These are phyloP conservation scores for Fistulifera solaris DNA, from an alignment of 108 stramenopile genomes.

Conservation along the genomic window DNA sequence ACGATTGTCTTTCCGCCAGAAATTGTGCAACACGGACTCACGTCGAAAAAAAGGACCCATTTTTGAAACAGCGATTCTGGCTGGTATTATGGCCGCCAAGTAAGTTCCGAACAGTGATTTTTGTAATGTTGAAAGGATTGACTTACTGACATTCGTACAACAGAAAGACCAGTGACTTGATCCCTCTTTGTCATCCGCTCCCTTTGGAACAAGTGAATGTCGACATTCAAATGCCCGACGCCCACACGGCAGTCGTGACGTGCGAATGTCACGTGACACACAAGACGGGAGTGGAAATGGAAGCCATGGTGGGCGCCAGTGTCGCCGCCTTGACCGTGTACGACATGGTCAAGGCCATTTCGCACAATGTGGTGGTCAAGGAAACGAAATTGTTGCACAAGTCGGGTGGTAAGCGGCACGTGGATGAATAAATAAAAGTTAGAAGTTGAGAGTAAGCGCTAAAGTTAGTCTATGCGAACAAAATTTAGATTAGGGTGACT, in stretches of 20 bases:
- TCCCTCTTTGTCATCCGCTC: slow-evolving; percentile 81
- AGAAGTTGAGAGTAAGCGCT: too few relatives aligned
- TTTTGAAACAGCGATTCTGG: slow-evolving; percentile 71
- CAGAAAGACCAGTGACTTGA: slow-evolving; percentile 69
- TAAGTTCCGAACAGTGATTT: slow-evolving; percentile 16
- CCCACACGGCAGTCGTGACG: slow-evolving; percentile 33
- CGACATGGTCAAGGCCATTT: slow-evolving; percentile 96
- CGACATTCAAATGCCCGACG: slow-evolving; percentile 37
- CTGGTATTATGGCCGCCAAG: slow-evolving; percentile 86
- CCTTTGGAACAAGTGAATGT: slow-evolving; percentile 64
- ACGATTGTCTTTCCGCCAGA: slow-evolving; percentile 52
- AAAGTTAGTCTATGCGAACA: too few relatives aligned
- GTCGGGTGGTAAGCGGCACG: slow-evolving; percentile 72
- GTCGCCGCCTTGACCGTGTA: slow-evolving; percentile 91
- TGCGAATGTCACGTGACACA: slow-evolving; percentile 79
- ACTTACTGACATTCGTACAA: background rate
- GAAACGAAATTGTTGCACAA: slow-evolving; percentile 62
- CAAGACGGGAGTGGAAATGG: slow-evolving; percentile 98
- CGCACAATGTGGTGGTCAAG: slow-evolving; percentile 79
- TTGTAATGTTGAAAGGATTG: background rate
- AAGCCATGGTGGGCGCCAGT: slow-evolving; percentile 87
- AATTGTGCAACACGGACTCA: slow-evolving; percentile 10
- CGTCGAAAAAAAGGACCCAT: slow-evolving; percentile 69
- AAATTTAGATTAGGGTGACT: too few relatives aligned
- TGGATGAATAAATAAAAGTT: background rate